Base-by-base conservation (phyloP, 352 stramenopile species). In the Thraustotheca clavata region DNA sequence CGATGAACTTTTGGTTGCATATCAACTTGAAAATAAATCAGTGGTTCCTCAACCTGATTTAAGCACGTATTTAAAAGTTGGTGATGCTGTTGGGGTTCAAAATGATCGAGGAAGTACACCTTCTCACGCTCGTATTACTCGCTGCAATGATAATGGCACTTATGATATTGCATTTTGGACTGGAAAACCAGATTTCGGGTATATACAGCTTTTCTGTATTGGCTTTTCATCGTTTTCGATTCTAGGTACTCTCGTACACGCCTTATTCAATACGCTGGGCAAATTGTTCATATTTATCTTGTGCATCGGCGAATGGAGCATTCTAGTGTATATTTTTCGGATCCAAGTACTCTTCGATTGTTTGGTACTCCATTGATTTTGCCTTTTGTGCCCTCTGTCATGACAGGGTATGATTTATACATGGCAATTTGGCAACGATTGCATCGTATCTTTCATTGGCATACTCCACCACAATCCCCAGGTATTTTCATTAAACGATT, bases 391-490 rank as follows among this genome's bases (percentile, higher is more conserved):
- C 49, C 90, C 12, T 69, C 67, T 5, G 57, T 63, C 22, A 92
- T 83, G 29, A 85, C 83, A 0, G 75, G 73, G 5, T 91, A 87
- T 38, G 83, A 84, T 32, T 66, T 94, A 27, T 94, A 94, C 39
- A 67, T 87, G 71, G 59, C 84, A 0, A 76, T 94, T 7, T 94
- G 85, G 85, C 77, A 76, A 27, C 81, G 83, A 40, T 61, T 94
- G 7, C 80, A 75, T 4, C 80, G 85, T 6, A 94, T 94, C 55
- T 94, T 94, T 62, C 89, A 94, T 62, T 94, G 85, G 85, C 70
- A 85, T 22, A 57, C 71, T 24, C 77, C 80, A 12, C 82, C 82
- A 0, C 14, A 38, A 36, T 14, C 60, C 4, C 24, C 2, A 8
- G 14, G 1, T 1, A 26, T 20, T 59, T 16, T 9, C 49, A 34